These are phyloP conservation scores for Lachnellula arida DNA, from an alignment of 2,329 filamentous ascomycete genomes.

Conservation along the genomic window DNA sequence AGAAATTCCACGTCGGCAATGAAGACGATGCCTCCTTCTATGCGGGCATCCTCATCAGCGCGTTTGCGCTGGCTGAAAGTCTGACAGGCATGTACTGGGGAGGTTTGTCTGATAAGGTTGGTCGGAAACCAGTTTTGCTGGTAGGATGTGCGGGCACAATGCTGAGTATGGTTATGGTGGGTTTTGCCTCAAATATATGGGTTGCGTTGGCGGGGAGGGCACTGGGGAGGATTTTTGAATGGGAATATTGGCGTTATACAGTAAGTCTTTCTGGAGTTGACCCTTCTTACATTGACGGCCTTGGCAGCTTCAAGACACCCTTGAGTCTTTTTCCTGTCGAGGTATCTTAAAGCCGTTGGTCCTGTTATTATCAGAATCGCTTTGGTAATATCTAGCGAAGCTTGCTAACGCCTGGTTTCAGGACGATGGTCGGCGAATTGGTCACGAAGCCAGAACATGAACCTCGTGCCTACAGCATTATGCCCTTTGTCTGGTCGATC, in stretches of 20 bases:
- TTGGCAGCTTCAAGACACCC: too few relatives aligned
- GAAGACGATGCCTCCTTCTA: conserved; percentile 79
- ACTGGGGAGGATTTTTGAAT: conserved; percentile 78
- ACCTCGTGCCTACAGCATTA: conserved; percentile 80
- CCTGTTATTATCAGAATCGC: neutral
- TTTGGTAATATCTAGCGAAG: neutral
- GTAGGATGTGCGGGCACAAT: conserved; percentile 79
- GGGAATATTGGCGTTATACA: conserved; percentile 82
- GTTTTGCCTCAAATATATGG: conserved; percentile 80
- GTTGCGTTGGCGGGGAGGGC: conserved; percentile 71
- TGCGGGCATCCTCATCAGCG: conserved; percentile 80
- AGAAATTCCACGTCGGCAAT: conserved; percentile 67
- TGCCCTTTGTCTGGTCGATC: conserved; percentile 92
- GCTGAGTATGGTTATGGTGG: conserved; percentile 76
- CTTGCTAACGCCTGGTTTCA: conserved; percentile 37
- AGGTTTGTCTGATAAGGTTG: conserved; percentile 71
- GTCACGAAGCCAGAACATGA: conserved; percentile 81
- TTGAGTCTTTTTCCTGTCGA: too few relatives aligned
- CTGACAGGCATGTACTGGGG: conserved; percentile 88
- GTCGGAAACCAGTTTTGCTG: conserved; percentile 80
- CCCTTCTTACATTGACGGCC: too few relatives aligned
- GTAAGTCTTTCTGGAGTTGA: neutral
- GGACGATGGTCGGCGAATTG: conserved; percentile 84
- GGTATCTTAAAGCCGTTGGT: neutral
- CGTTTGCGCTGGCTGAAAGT: conserved; percentile 78